Evolutionary conservation across 2,329 filamentous ascomycete genomes (phyloP).

Genomic region (Byssoonygena ceratinophila): DNA sequence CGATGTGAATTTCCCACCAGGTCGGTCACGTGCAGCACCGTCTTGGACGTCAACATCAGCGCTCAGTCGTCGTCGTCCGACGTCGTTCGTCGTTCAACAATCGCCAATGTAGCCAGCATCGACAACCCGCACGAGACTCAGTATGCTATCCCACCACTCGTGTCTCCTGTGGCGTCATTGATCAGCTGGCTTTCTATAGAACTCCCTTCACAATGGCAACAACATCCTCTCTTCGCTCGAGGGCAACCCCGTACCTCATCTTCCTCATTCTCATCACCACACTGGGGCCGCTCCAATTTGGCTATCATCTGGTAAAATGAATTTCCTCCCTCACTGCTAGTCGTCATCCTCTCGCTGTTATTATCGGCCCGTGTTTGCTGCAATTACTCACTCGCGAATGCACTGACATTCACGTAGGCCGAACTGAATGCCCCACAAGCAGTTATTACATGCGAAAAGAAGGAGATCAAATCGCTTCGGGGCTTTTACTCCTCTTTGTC

Average conservation of each 20-base stretch:
- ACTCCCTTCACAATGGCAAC: neutral
- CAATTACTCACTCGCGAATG: neutral
- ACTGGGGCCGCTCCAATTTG: slow-evolving; percentile 83
- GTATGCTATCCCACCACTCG: too few relatives aligned
- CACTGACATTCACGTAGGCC: slow-evolving; percentile 45
- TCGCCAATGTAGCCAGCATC: neutral
- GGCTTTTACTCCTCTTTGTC: slow-evolving; percentile 7
- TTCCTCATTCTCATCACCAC: slow-evolving; percentile 66
- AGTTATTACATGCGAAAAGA: slow-evolving; percentile 74
- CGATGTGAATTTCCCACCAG: too few relatives aligned
- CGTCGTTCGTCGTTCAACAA: too few relatives aligned
- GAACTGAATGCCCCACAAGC: slow-evolving; percentile 93
- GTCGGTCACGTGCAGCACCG: too few relatives aligned
- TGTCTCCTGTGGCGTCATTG: too few relatives aligned
- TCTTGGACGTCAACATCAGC: neutral
- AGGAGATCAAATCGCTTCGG: slow-evolving; percentile 36
- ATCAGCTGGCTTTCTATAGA: neutral
- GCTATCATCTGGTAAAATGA: slow-evolving; percentile 70
- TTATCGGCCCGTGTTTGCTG: neutral
- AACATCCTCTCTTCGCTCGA: slow-evolving; percentile 6
- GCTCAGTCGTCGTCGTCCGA: neutral
- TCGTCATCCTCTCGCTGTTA: slow-evolving; percentile 10
- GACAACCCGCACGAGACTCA: neutral
- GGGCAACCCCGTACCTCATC: slow-evolving; percentile 64
- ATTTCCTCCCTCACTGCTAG: neutral